phyloP scores from a whole-genome alignment of 2,329 filamentous ascomycete species.

The Fusarium verticillioides region DNA sequence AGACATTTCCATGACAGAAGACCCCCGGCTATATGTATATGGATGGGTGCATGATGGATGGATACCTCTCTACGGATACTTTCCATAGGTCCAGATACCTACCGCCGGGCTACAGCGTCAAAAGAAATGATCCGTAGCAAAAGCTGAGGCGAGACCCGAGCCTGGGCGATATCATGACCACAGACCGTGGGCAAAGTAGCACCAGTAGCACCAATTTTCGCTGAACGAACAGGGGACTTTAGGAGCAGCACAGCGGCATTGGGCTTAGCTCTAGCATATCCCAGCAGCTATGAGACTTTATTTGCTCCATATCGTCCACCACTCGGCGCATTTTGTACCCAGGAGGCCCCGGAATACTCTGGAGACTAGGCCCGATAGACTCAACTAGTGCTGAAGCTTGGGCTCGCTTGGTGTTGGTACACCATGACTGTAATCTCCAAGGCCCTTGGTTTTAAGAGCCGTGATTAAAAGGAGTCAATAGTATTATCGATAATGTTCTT shows the following conservation, averaged over 20 bases:
- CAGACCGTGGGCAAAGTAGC: conserved; percentile 20
- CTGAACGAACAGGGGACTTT: conserved; percentile 26
- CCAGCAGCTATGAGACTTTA: conserved; percentile 27
- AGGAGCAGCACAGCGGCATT: conserved; percentile 33
- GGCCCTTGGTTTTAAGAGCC: conserved; percentile 22
- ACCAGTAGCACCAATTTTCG: conserved; percentile 29
- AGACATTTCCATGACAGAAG: conserved; percentile 24
- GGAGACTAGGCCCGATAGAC: conserved; percentile 26
- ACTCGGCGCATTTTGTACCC: conserved; percentile 39
- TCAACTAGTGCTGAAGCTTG: conserved; percentile 6
- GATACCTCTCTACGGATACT: neutral
- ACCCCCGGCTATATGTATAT: neutral
- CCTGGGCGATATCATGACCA: conserved; percentile 43
- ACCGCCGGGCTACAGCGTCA: conserved; percentile 19
- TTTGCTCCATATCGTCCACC: conserved; percentile 36
- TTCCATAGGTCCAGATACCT: neutral
- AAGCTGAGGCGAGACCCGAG: conserved; percentile 41
- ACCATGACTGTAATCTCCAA: conserved; percentile 32
- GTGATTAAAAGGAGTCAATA: conserved; percentile 33
- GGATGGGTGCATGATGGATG: neutral
- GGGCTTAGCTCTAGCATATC: conserved; percentile 37
- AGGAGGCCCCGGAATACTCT: conserved; percentile 26
- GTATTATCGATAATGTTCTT: conserved; percentile 15
- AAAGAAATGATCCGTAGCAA: conserved; percentile 41
- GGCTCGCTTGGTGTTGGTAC: neutral